Percentiles rank a stretch among this genome's conserved stretches.
Evolutionary conservation across 331 rosid genomes (phyloP).

Genomic region (Quercus lobata): DNA sequence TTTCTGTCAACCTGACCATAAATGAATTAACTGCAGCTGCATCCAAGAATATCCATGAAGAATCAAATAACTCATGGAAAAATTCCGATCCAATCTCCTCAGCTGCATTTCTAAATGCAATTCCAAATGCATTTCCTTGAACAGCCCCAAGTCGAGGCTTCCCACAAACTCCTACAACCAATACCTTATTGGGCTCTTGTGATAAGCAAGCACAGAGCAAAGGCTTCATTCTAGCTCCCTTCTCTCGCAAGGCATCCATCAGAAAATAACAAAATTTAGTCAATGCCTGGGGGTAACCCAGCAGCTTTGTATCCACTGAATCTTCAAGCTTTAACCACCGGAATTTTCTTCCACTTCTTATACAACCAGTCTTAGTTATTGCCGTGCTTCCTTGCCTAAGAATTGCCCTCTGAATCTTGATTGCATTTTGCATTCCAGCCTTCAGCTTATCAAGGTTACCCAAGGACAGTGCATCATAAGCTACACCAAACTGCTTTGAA

Average conservation of each 20-base stretch:
- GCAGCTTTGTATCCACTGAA: constrained; percentile 54
- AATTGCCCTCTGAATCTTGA: constrained; percentile 79
- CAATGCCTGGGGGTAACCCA: constrained; percentile 97
- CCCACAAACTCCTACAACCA: constrained; percentile 92
- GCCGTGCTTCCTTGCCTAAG: constrained; percentile 91
- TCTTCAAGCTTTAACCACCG: constrained; percentile 94
- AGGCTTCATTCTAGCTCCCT: constrained; percentile 96
- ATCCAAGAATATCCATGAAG: constrained; percentile 88
- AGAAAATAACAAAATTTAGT: constrained; percentile 86
- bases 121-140: constrained; percentile 86
- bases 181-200: constrained; percentile 69
- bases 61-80: constrained; percentile 93
- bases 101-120: constrained; percentile 75
- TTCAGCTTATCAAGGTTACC: constrained; percentile 70
- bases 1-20: constrained; percentile 90
- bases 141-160: constrained; percentile 91
- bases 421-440: constrained; percentile 86
- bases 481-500: constrained; percentile 74
- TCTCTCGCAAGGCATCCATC: constrained; percentile 92
- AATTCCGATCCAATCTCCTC: constrained; percentile 67
- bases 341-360: constrained; percentile 88
- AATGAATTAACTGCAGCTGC: constrained; percentile 70
- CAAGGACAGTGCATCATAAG: constrained; percentile 81
- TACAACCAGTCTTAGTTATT: constrained; percentile 73
- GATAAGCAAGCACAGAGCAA: constrained; percentile 85